Conservation (phyloP, 108 stramenopile genomes). For the Aurantiochytrium sp. region DNA sequence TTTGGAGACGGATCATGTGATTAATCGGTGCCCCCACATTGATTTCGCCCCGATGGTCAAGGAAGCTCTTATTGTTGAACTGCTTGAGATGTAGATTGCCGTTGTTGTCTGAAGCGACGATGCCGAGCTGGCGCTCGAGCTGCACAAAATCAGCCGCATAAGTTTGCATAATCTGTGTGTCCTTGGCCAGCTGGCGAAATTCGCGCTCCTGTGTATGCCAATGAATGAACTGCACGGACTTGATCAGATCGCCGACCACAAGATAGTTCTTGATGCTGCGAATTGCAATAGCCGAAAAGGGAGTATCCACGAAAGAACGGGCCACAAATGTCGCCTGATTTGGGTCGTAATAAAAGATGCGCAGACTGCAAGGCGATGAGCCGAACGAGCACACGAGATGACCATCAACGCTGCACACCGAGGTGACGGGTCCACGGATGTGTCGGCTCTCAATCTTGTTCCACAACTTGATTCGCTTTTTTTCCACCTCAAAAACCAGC, state of each 20-base stretch:
- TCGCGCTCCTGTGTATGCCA: constrained; percentile 9
- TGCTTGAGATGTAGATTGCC: neutral
- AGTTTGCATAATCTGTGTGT: neutral
- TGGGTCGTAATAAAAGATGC: constrained; percentile 1
- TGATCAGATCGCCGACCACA: neutral
- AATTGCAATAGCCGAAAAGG: neutral
- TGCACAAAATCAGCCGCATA: constrained; percentile 5
- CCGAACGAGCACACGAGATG: neutral
- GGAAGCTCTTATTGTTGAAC: neutral
- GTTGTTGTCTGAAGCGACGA: neutral
- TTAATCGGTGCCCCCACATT: neutral
- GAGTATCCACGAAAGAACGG: neutral
- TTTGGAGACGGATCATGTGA: neutral
- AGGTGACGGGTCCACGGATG: constrained; percentile 8
- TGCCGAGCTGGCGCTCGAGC: neutral
- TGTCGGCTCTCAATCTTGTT: neutral
- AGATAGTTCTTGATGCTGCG: constrained; percentile 2
- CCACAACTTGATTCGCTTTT: neutral
- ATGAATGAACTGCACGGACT: neutral
- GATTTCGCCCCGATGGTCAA: neutral
- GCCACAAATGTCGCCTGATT: neutral
- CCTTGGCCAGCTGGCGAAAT: constrained; percentile 11
- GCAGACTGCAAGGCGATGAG: neutral
- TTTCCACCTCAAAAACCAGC: neutral
- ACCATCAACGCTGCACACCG: neutral